A percentile compares a stretch with the other conserved stretches of the same genome.
phyloP scores from a whole-genome alignment of 768 basidiomycete species.

The Phylloporus scabripes region DNA sequence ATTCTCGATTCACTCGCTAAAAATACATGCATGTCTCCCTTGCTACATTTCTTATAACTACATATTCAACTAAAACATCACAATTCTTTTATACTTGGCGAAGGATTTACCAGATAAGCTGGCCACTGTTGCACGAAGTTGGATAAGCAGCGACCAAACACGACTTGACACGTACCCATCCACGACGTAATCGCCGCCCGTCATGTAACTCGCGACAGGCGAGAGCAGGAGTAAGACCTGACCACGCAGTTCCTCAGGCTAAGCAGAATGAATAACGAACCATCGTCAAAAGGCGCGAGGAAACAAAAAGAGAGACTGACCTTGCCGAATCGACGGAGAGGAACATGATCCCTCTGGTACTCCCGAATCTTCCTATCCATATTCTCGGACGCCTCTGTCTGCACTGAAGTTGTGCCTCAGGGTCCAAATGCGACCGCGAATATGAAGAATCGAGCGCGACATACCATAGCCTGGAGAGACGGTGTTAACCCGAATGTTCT shows the following conservation, averaged over 20 bases:
- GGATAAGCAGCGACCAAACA: background rate
- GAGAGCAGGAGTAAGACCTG: constrained; percentile 53
- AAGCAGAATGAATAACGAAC: background rate
- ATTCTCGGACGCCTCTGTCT: constrained; percentile 52
- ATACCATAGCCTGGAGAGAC: constrained; percentile 57
- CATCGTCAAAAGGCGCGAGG: background rate
- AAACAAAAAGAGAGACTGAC: constrained; percentile 18
- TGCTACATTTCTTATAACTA: background rate
- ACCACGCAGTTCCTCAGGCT: constrained; percentile 55
- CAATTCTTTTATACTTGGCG: background rate
- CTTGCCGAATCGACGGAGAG: constrained; percentile 54
- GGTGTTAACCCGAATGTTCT: constrained; percentile 53
- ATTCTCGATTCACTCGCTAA: constrained; percentile 1
- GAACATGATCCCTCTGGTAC: constrained; percentile 46
- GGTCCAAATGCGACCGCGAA: background rate
- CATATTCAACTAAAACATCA: background rate
- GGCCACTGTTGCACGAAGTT: constrained; percentile 12
- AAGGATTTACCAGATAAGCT: constrained; percentile 26
- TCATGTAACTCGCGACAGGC: constrained; percentile 49
- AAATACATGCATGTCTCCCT: constrained; percentile 3
- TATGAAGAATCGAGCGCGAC: background rate
- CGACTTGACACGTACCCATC: constrained; percentile 42
- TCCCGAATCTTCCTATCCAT: constrained; percentile 47
- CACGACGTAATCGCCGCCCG: constrained; percentile 50
- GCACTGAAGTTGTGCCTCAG: constrained; percentile 30